phyloP scores from a whole-genome alignment of 1,139 yeast genomes.

The Diutina rugosa region DNA sequence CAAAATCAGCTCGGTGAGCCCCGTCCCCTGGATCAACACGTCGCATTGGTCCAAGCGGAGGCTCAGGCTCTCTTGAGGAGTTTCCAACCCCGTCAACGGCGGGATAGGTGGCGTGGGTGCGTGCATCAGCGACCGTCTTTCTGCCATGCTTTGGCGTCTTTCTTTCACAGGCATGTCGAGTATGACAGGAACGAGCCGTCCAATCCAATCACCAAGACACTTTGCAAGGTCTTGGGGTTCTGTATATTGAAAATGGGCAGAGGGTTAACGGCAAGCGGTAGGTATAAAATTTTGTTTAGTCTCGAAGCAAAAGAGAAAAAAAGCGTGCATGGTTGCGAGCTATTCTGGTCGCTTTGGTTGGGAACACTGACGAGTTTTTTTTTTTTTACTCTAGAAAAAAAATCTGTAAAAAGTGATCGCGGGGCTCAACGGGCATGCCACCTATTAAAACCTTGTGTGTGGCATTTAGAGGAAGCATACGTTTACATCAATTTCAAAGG shows the following conservation, averaged over 20 bases:
- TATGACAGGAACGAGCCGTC: background rate
- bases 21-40: slow-evolving; percentile 86
- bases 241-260: background rate
- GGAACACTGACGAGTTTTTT: background rate
- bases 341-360: background rate
- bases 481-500: too few species aligned
- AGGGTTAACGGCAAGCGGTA: background rate
- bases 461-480: background rate
- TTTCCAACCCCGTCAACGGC: slow-evolving; percentile 1
- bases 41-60: slow-evolving; percentile 22
- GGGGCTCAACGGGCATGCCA: background rate
- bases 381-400: too few species aligned
- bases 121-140: slow-evolving; percentile 3
- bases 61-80: background rate
- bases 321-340: background rate
- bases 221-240: background rate
- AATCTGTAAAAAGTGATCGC: background rate
- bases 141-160: slow-evolving; percentile 1
- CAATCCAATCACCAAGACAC: background rate
- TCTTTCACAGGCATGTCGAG: background rate
- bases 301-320: background rate
- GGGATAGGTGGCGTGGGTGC: background rate
- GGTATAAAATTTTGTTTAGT: background rate
- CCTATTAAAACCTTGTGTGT: background rate
- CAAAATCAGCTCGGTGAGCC: slow-evolving; percentile 72